Evolutionary conservation across 371 early-diverging fungal species (phyloP), one percentile per base, ranked within the genome.

Genomic region (Ecytonucleospora hepatopenaei): DNA sequence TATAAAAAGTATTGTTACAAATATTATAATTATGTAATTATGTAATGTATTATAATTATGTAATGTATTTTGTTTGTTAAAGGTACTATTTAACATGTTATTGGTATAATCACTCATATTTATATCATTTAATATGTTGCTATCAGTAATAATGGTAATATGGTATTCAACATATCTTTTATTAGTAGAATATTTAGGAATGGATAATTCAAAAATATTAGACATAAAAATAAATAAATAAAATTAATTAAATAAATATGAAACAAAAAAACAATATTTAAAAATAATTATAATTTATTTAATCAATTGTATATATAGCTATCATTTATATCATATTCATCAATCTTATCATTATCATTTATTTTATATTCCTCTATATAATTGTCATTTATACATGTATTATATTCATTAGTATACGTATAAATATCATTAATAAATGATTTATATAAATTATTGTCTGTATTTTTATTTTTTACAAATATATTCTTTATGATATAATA

Each of bases 191-290:
- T 56, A 31, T 5, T 3, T 2, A 31, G 28, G 23, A 21, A 56
- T 31, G 15, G 31, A 56, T 28, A 56, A 15, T 31, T 56, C 56
- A 26, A 56, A 51, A n/a, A 51, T n/a, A n/a, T n/a, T n/a, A n/a
- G n/a, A n/a, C n/a, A n/a, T n/a, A n/a, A n/a, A n/a, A n/a, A n/a
- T n/a, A 24, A 40, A 40, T 40, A n/a, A 8, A n/a, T n/a, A 8
- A 12, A 8, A 12, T 40, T 40, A 12, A 8, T 8, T 40, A 40
- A 12, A n/a, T n/a, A 40, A 12, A 12, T n/a, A 40, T 8, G 8
- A 40, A 40, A 40, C 40, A 40, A 40, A 8, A 8, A 40, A n/a
- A 40, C n/a, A 40, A n/a, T 40, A 40, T 40, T 40, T 40, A 40
- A 12, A 40, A n/a, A 40, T n/a, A 12, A n/a, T n/a, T 40, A 40